Percentiles rank a stretch among this genome's conserved stretches.
Evolutionary conservation across 164 flowering plant species (phyloP).

Genomic region (Sedum album): DNA sequence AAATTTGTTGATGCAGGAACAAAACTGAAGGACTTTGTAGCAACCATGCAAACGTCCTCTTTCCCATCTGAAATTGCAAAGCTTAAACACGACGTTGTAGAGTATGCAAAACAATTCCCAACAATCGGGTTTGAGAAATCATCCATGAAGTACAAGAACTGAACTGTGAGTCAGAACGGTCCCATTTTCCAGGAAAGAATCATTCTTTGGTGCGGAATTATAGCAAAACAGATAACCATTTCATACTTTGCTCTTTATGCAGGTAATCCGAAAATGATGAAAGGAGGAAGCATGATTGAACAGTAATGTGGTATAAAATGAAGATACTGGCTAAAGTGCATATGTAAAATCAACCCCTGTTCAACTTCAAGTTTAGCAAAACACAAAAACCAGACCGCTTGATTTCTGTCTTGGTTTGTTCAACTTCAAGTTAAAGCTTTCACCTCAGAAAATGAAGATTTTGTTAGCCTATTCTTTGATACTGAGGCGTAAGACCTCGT

Average conservation of each 20-base stretch:
- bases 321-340: neutral
- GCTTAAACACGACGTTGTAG: constrained; percentile 75
- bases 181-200: neutral
- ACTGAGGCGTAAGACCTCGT: too few relatives aligned
- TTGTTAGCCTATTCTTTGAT: too few relatives aligned
- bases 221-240: neutral
- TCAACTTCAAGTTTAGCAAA: too few relatives aligned
- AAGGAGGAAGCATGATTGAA: neutral
- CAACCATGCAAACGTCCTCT: constrained; percentile 36
- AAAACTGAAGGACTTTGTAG: constrained; percentile 84
- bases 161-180: constrained; percentile 14
- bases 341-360: neutral
- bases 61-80: constrained; percentile 63
- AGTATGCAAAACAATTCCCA: constrained; percentile 87
- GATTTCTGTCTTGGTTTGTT: too few relatives aligned
- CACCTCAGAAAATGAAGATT: too few relatives aligned
- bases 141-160: constrained; percentile 87
- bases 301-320: neutral
- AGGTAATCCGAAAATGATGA: neutral
- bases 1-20: constrained; percentile 41
- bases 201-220: too few relatives aligned
- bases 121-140: constrained; percentile 92
- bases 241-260: neutral
- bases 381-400: too few relatives aligned
- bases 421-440: too few relatives aligned